A percentile compares a stretch with the other conserved stretches of the same genome.
Conservation (phyloP, 2,329 filamentous ascomycete species). For the Fusarium veterinarium region DNA sequence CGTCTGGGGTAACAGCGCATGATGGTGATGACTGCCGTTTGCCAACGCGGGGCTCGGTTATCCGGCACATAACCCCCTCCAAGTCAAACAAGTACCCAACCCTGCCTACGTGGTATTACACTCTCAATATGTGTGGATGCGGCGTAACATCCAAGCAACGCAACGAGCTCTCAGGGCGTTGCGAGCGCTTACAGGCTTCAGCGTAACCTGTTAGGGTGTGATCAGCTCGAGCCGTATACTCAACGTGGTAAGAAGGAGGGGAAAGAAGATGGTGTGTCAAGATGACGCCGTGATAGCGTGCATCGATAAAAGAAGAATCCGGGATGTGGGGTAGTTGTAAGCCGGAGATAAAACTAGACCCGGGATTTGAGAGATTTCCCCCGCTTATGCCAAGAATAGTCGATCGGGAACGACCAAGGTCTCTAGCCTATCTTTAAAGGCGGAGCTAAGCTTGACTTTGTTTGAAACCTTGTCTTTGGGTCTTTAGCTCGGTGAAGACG, state of each 20-base stretch:
- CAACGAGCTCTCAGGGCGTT: not conserved
- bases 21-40: slow-evolving; percentile 14
- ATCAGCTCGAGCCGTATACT: not conserved
- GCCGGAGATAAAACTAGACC: slow-evolving; percentile 4
- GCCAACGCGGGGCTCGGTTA: slow-evolving; percentile 30
- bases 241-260: not conserved
- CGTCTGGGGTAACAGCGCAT: slow-evolving; percentile 20
- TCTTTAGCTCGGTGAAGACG: slow-evolving; percentile 3
- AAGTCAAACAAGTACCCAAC: not conserved
- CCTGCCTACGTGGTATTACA: not conserved
- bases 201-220: not conserved
- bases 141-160: not conserved
- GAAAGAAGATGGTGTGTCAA: not conserved
- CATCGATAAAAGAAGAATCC: not conserved
- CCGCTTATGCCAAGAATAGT: not conserved
- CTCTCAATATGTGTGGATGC: not conserved
- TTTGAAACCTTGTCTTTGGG: not conserved
- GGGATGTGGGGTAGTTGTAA: not conserved
- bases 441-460: not conserved
- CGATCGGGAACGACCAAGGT: not conserved
- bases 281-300: not conserved
- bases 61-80: slow-evolving; percentile 28
- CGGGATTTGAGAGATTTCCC: not conserved
- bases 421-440: not conserved
- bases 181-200: not conserved